Evolutionary conservation across 73 alveolate genomes (phyloP), one percentile per base, ranked within the genome.

Genomic region (Uronychia binucleata): DNA sequence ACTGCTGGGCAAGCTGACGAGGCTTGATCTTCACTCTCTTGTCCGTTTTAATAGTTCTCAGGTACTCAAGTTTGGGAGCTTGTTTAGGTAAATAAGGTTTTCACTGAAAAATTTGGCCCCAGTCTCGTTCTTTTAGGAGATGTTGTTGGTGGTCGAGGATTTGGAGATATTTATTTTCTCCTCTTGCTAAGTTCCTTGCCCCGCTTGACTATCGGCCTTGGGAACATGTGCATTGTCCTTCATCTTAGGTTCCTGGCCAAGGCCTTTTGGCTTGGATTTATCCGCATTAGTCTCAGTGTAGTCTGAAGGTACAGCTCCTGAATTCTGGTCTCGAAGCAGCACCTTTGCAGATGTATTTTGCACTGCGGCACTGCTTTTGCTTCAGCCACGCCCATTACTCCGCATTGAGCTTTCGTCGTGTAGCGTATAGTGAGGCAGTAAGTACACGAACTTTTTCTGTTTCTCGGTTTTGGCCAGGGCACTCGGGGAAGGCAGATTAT

Each of bases 401-500:
- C 5, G 25, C 81, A 75, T 75, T 28, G 8, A 1, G 1, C 26
- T 8, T 75, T 75, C 46, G 5, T 75, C 28, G 5, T 75, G 32
- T 5, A 26, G 57, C 25, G 59, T 28, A 27, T 28, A 75, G 30
- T 80, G 30, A 11, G 93, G 93, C 0, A 87, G 80, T 0, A 87
- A 78, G 30, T 81, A 75, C 14, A 87, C 76, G n/a, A 86, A 86
- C 31, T 87, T 87, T 0, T 86, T 75, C 19, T 58, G 33, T 31
- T 81, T 58, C 0, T 86, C 77, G 1, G 88, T 80, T 34, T 87
- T 87, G 34, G 82, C 28, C 29, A 87, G 31, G 27, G 84, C 83
- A 8, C 82, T 78, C 14, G 93, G 93, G 11, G 89, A 80, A 27
- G 93, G 93, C 8, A 87, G 77, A 26, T 86, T 78, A 30, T 81